Evolutionary conservation across 352 stramenopile genomes (phyloP).

Genomic region (Phytophthora constricta): DNA sequence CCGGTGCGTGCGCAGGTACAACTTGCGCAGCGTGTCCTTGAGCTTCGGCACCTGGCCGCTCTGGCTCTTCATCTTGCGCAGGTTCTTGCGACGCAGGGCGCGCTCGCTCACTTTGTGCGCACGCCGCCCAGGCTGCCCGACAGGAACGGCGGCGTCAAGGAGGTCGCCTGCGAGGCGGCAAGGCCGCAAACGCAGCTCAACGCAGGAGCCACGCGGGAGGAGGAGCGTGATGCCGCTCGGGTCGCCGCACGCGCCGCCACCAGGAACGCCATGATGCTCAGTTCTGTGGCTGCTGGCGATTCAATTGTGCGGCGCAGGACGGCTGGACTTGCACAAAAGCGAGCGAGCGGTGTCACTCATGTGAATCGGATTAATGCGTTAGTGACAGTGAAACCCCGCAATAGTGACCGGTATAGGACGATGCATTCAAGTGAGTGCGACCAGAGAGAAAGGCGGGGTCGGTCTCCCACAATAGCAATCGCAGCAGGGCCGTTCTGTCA

Average conservation of each 20-base stretch:
- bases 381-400: neutral
- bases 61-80: constrained; percentile 82
- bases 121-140: constrained; percentile 30
- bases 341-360: no score
- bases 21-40: constrained; percentile 81
- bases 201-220: constrained; percentile 15
- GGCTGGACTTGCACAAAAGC: neutral
- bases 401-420: no score
- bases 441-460: neutral
- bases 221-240: constrained; percentile 11
- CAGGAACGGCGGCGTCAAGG: constrained; percentile 23
- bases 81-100: constrained; percentile 71
- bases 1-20: constrained; percentile 83
- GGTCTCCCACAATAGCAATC: neutral
- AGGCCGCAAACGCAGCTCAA: constrained; percentile 1
- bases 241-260: constrained; percentile 12
- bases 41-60: constrained; percentile 62
- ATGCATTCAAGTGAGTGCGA: neutral
- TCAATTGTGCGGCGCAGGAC: no score
- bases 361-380: no score
- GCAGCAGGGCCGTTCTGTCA: neutral
- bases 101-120: constrained; percentile 80
- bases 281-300: neutral
- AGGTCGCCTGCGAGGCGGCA: constrained; percentile 23
- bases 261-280: constrained; percentile 11